These are phyloP conservation scores for Tricholoma furcatifolium DNA, from an alignment of 768 basidiomycete species.

Conservation along the genomic window DNA sequence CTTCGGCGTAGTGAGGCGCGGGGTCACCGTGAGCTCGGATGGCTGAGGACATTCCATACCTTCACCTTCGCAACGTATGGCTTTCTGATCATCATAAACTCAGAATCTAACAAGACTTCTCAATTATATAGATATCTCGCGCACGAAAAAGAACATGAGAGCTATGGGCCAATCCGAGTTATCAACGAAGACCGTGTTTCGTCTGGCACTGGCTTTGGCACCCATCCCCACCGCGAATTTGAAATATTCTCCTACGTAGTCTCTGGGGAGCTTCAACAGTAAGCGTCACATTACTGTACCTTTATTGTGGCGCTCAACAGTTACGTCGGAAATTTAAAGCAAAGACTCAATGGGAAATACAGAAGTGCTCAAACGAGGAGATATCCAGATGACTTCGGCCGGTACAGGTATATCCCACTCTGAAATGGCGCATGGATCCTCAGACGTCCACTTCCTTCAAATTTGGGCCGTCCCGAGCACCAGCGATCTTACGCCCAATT, in stretches of 20 bases:
- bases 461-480: constrained; percentile 47
- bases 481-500: constrained; percentile 61
- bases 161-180: constrained; percentile 76
- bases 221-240: constrained; percentile 77
- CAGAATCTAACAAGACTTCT: neutral
- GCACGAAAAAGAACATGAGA: constrained; percentile 36
- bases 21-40: constrained; percentile 34
- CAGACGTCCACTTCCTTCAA: constrained; percentile 49
- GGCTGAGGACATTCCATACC: constrained; percentile 86
- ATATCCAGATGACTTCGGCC: constrained; percentile 87
- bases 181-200: constrained; percentile 91
- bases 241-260: constrained; percentile 93
- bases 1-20: no score
- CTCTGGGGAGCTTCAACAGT: constrained; percentile 81
- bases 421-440: constrained; percentile 42
- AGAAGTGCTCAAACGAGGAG: constrained; percentile 85
- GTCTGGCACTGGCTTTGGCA: constrained; percentile 78
- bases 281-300: constrained; percentile 21
- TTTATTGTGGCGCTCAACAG: neutral
- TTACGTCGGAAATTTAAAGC: constrained; percentile 33
- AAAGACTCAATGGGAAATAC: constrained; percentile 89
- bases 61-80: constrained; percentile 72
- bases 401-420: constrained; percentile 90
- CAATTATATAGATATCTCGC: constrained; percentile 57
- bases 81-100: neutral